Conservation (phyloP, 2,329 filamentous ascomycete species). For the Calonectria pseudoreteaudii region DNA sequence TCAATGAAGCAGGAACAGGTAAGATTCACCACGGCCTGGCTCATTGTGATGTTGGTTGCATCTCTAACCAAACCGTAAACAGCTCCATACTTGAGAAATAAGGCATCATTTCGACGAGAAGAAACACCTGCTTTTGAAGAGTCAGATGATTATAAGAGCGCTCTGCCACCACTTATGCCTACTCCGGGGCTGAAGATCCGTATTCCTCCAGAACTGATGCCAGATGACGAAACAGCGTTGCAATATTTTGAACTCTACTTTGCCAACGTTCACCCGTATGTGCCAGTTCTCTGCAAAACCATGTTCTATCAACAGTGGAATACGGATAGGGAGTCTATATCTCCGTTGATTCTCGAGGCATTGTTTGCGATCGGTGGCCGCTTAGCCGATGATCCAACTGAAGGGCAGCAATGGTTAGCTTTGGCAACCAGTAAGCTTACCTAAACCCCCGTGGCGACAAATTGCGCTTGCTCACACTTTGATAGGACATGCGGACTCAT, state of each 20-base stretch:
- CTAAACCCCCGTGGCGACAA: background rate
- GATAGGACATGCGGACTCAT: slow-evolving; percentile 87
- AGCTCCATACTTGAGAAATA: slow-evolving; percentile 88
- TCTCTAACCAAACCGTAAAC: slow-evolving; percentile 16
- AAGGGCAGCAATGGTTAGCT: slow-evolving; percentile 93
- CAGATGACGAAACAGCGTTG: slow-evolving; percentile 82
- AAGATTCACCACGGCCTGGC: slow-evolving; percentile 47
- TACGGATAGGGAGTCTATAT: slow-evolving; percentile 83
- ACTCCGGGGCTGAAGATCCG: slow-evolving; percentile 82
- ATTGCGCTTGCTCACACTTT: slow-evolving; percentile 32
- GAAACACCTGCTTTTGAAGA: slow-evolving; percentile 76
- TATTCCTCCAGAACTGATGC: slow-evolving; percentile 94
- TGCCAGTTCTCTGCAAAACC: slow-evolving; percentile 86
- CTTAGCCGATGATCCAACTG: slow-evolving; percentile 83
- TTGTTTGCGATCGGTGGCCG: slow-evolving; percentile 91
- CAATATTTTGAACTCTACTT: slow-evolving; percentile 94
- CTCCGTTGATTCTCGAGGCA: slow-evolving; percentile 88
- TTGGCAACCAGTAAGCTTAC: slow-evolving; percentile 78
- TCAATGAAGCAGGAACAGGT: slow-evolving; percentile 90
- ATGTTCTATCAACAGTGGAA: slow-evolving; percentile 93
- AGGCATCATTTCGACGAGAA: slow-evolving; percentile 61
- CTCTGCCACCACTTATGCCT: slow-evolving; percentile 75
- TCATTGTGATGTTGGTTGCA: slow-evolving; percentile 22
- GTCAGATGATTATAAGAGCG: slow-evolving; percentile 77
- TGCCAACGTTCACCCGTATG: slow-evolving; percentile 88